A percentile compares a stretch with the other conserved stretches of the same genome.
Evolutionary conservation across 2,329 filamentous ascomycete species (phyloP).

Genomic region (Fusarium redolens): DNA sequence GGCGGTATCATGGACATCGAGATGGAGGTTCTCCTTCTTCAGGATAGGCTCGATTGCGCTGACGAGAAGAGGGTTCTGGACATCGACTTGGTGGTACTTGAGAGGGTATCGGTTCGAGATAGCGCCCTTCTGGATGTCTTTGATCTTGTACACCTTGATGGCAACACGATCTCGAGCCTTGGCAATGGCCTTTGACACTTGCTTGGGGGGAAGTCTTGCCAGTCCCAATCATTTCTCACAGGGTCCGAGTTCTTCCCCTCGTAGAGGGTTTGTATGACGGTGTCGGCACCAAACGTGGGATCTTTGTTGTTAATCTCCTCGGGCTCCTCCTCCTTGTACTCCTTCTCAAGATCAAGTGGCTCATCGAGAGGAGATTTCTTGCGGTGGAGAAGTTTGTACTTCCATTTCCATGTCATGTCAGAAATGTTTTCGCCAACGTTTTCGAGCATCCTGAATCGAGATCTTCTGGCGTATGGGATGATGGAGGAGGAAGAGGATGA

Average conservation of each 20-base stretch:
- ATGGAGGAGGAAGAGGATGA: neutral
- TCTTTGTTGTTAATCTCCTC: constrained; percentile 37
- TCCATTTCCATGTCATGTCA: constrained; percentile 48
- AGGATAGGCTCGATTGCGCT: constrained; percentile 57
- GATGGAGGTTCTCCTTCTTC: constrained; percentile 53
- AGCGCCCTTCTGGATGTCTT: constrained; percentile 55
- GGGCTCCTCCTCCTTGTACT: constrained; percentile 14
- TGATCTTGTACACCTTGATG: constrained; percentile 60
- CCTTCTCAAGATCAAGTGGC: constrained; percentile 32
- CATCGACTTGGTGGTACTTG: constrained; percentile 54
- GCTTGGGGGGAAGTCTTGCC: constrained; percentile 57
- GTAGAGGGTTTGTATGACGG: constrained; percentile 54
- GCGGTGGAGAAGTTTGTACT: constrained; percentile 46
- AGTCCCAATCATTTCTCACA: constrained; percentile 44
- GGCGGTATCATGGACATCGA: constrained; percentile 52
- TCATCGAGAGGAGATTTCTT: constrained; percentile 32
- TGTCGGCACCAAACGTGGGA: constrained; percentile 46
- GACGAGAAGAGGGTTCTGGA: constrained; percentile 58
- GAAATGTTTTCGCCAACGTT: constrained; percentile 39
- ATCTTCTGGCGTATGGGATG: neutral
- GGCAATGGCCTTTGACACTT: constrained; percentile 53
- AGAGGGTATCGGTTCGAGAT: constrained; percentile 53
- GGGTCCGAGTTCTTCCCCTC: constrained; percentile 48
- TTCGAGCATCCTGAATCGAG: constrained; percentile 21
- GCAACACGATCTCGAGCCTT: constrained; percentile 54